Base-by-base conservation (phyloP, 2,329 filamentous ascomycete genomes). In the Colletotrichum trifolii region DNA sequence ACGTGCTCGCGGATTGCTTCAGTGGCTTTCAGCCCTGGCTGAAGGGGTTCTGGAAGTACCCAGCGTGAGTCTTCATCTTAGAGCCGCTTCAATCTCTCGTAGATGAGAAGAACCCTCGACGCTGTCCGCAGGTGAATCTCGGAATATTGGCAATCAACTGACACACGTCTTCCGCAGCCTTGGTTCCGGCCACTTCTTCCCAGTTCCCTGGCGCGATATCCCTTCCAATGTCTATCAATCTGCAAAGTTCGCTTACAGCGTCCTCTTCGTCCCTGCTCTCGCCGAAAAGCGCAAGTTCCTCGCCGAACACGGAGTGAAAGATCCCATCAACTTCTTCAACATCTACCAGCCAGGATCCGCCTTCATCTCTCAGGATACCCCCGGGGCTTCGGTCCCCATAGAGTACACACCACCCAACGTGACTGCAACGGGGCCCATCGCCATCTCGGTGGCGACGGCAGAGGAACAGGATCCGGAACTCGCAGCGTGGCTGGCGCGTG, bases 181-280 rank as follows among this genome's bases (percentile, higher is more conserved):
- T 0, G 76, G 75, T 2, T 81, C 81, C 0, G 80, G 78, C 4
- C 80, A 78, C 59, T 66, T 74, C 0, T 85, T 79, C 54, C 83
- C 83, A 0, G 72, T 86, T 0, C 81, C 83, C 1, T 76, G 71
- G 73, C 71, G 71, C 53, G 70, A 78, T 0, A 74, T 84, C 38
- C 77, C 77, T 4, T 65, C 71, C 6, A 85, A 84, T 66, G 73
- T 81, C 5, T 69, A 72, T 25, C 67, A 73, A 11, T 52, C 67
- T 17, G 8, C 57, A 8, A 60, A 70, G 17, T 45, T 72, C 6
- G 63, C 74, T 13, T 71, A 67, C 40, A 13, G 8, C 17, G 40
- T 61, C 43, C 33, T 53, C 17, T 33, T 12, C 47, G 25, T 13
- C 34, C 11, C 48, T 10, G 11, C 34, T 9, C 48, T 59, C 11